A percentile compares a stretch with the other conserved stretches of the same genome.
These are phyloP conservation scores for Cercospora sojina DNA, from an alignment of 2,329 filamentous ascomycete genomes.

Conservation along the genomic window DNA sequence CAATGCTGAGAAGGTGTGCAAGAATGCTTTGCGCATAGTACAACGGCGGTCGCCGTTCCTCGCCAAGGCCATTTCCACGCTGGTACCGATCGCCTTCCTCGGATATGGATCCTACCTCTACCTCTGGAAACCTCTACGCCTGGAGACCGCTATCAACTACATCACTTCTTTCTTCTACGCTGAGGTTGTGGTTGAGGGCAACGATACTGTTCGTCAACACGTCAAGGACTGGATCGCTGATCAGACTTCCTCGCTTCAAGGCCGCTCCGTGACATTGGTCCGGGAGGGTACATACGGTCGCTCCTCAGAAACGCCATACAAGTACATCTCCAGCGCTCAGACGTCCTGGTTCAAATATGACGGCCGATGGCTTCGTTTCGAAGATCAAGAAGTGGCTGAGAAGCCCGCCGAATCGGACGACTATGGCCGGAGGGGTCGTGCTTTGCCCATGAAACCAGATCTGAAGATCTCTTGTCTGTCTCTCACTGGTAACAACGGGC, in stretches of 20 bases:
- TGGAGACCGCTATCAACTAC: constrained; percentile 14
- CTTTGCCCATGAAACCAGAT: not conserved
- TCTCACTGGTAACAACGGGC: constrained; percentile 30
- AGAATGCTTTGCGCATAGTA: constrained; percentile 13
- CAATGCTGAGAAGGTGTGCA: constrained; percentile 5
- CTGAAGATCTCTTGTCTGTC: constrained; percentile 27
- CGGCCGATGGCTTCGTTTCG: constrained; percentile 4
- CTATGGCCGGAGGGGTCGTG: not conserved
- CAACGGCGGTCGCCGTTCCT: constrained; percentile 5
- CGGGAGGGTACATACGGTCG: not conserved
- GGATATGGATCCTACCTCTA: constrained; percentile 17
- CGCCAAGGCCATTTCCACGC: constrained; percentile 4
- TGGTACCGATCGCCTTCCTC: constrained; percentile 15
- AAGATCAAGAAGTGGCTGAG: not conserved
- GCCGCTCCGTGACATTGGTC: not conserved
- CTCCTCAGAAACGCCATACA: not conserved
- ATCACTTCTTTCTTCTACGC: constrained; percentile 41
- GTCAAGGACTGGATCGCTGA: constrained; percentile 42
- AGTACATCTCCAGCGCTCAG: constrained; percentile 4
- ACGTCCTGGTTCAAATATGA: constrained; percentile 11
- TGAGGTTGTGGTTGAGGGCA: constrained; percentile 33
- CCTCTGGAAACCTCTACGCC: constrained; percentile 8
- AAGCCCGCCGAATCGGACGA: not conserved
- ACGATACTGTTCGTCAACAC: constrained; percentile 42
- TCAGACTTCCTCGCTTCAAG: not conserved